Percentiles rank a stretch among this genome's conserved stretches.
Evolutionary conservation across 202 grass and related monocot species (phyloP).

Genomic region (Cymbopogon flexuosus): DNA sequence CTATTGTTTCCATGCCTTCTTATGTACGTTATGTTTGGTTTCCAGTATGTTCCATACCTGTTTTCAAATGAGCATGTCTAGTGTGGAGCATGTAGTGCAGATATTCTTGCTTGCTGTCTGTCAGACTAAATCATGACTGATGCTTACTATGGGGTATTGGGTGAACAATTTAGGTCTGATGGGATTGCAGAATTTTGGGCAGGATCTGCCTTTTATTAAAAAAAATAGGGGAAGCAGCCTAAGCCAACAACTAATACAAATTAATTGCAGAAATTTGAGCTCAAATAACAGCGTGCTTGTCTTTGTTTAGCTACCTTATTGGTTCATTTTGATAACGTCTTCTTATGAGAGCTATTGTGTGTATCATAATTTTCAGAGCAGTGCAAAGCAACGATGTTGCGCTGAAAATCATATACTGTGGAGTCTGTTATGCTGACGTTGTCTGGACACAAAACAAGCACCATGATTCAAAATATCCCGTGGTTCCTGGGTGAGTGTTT

Average conservation of each 20-base stretch:
- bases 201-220: no score
- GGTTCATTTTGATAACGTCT: neutral
- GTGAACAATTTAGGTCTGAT: neutral
- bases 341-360: neutral
- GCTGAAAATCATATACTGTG: conserved; percentile 69
- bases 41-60: no score
- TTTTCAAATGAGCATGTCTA: neutral
- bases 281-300: neutral
- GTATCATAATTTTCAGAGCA: conserved; percentile 34
- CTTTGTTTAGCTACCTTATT: neutral
- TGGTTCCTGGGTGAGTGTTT: no score
- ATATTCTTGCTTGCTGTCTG: neutral
- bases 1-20: neutral
- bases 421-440: conserved; percentile 83
- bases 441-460: conserved; percentile 46
- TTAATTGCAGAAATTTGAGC: neutral
- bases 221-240: no score
- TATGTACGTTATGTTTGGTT: no score
- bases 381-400: conserved; percentile 51
- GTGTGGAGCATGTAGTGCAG: neutral
- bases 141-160: neutral
- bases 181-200: neutral
- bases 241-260: no score
- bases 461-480: conserved; percentile 36
- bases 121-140: neutral